These are phyloP conservation scores for Penicillium verrucosum DNA, from an alignment of 2,329 filamentous ascomycete species.

Conservation along the genomic window DNA sequence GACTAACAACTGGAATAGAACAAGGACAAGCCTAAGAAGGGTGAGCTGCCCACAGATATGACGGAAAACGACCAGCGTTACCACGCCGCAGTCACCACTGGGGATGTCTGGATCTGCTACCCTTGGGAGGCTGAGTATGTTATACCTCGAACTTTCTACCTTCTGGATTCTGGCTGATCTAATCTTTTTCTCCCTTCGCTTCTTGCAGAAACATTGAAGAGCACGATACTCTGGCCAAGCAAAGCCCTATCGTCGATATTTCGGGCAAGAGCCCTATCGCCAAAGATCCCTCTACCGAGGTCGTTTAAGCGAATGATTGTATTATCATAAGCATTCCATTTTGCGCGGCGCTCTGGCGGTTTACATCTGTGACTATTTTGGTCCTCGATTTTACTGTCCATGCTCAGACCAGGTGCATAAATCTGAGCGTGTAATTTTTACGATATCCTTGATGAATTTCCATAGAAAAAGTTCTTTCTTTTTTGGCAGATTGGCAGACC, in stretches of 20 bases:
- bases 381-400: conserved; percentile 6
- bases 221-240: conserved; percentile 70
- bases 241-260: conserved; percentile 28
- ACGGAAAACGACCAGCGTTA: conserved; percentile 66
- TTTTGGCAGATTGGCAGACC: conserved; percentile 5
- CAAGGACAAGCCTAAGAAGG: conserved; percentile 97
- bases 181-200: background rate
- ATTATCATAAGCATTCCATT: conserved; percentile 18
- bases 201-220: conserved; percentile 72
- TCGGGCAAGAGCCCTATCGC: background rate
- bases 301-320: conserved; percentile 24
- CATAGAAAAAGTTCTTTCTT: conserved; percentile 19
- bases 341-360: conserved; percentile 17
- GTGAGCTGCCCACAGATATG: conserved; percentile 74
- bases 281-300: background rate
- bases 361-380: conserved; percentile 8
- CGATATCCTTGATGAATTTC: conserved; percentile 24
- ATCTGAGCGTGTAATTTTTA: conserved; percentile 20
- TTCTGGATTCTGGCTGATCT: conserved; percentile 21
- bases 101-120: conserved; percentile 98
- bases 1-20: conserved; percentile 57
- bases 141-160: background rate
- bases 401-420: conserved; percentile 8
- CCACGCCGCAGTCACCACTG: conserved; percentile 78
- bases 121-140: conserved; percentile 86